Percentiles rank a stretch among this genome's conserved stretches.
phyloP scores from a whole-genome alignment of 2,329 filamentous ascomycete species.

The Ophiognomonia clavigignenti-juglandacearum region DNA sequence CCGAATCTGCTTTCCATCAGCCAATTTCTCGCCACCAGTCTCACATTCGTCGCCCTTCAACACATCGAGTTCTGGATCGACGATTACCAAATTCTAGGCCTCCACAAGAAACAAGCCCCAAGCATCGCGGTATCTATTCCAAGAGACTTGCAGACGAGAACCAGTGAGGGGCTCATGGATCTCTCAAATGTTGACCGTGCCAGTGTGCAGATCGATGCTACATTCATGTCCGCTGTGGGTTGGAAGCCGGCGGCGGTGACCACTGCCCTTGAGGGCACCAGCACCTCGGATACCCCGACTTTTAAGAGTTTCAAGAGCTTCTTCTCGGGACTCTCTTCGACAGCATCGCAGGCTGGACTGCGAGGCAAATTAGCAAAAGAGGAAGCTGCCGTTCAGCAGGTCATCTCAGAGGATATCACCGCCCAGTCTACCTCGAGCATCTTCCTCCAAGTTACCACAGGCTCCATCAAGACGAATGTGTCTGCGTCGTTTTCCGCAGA shows the following conservation, averaged over 20 bases:
- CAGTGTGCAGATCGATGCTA: conserved; percentile 86
- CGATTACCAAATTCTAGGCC: conserved; percentile 71
- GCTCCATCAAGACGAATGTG: conserved; percentile 73
- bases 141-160: conserved; percentile 72
- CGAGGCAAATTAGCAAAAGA: conserved; percentile 56
- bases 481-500: conserved; percentile 70
- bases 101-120: conserved; percentile 83
- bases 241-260: conserved; percentile 61
- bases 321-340: conserved; percentile 70
- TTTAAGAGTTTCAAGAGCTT: conserved; percentile 57
- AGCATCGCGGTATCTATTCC: conserved; percentile 69
- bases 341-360: conserved; percentile 42
- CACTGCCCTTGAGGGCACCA: conserved; percentile 40
- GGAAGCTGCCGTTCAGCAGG: conserved; percentile 57
- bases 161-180: conserved; percentile 84
- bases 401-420: conserved; percentile 66
- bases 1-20: conserved; percentile 81
- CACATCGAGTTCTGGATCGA: conserved; percentile 88
- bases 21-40: conserved; percentile 89
- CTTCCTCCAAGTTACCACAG: conserved; percentile 83
- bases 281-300: conserved; percentile 52
- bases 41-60: conserved; percentile 90
- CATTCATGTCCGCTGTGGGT: conserved; percentile 80
- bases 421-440: conserved; percentile 70
- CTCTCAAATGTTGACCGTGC: conserved; percentile 76